These are phyloP conservation scores for Backusella parvicylindrica DNA, from an alignment of 192 early-diverging fungal species.

Conservation along the genomic window DNA sequence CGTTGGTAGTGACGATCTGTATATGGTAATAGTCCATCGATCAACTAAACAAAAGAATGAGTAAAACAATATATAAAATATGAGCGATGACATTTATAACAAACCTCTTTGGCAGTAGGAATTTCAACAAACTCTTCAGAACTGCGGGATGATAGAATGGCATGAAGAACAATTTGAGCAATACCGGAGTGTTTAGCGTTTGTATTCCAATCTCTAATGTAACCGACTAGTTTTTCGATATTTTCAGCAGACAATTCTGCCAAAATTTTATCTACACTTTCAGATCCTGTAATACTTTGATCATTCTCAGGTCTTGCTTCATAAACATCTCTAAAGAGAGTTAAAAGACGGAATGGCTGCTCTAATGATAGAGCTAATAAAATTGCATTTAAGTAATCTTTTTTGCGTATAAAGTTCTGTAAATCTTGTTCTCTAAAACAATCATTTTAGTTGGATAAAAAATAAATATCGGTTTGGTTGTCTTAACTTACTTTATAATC, in stretches of 20 bases:
- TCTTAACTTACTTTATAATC: slow-evolving; percentile 60
- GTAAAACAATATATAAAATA: slow-evolving; percentile 4
- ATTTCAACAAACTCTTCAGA: slow-evolving; percentile 68
- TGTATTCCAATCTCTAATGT: slow-evolving; percentile 95
- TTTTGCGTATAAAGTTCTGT: slow-evolving; percentile 76
- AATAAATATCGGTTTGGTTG: not conserved
- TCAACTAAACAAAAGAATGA: slow-evolving; percentile 36
- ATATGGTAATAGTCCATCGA: slow-evolving; percentile 85
- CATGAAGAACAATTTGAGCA: slow-evolving; percentile 81
- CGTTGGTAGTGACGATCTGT: slow-evolving; percentile 89
- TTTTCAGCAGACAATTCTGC: slow-evolving; percentile 59
- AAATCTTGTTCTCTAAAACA: slow-evolving; percentile 82
- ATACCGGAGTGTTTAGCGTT: slow-evolving; percentile 73
- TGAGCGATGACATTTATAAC: not conserved
- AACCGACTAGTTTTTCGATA: slow-evolving; percentile 75
- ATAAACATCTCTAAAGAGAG: slow-evolving; percentile 63
- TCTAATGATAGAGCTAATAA: slow-evolving; percentile 83
- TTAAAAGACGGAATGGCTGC: slow-evolving; percentile 82
- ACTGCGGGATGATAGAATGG: slow-evolving; percentile 65
- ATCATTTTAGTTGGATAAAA: not conserved
- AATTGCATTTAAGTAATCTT: slow-evolving; percentile 93
- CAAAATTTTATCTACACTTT: slow-evolving; percentile 69
- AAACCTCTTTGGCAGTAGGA: slow-evolving; percentile 74
- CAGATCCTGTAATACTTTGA: slow-evolving; percentile 56
- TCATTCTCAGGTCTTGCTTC: slow-evolving; percentile 48